A percentile compares a stretch with the other conserved stretches of the same genome.
phyloP scores from a whole-genome alignment of 2,329 filamentous ascomycete genomes.

The Colletotrichum sidae region DNA sequence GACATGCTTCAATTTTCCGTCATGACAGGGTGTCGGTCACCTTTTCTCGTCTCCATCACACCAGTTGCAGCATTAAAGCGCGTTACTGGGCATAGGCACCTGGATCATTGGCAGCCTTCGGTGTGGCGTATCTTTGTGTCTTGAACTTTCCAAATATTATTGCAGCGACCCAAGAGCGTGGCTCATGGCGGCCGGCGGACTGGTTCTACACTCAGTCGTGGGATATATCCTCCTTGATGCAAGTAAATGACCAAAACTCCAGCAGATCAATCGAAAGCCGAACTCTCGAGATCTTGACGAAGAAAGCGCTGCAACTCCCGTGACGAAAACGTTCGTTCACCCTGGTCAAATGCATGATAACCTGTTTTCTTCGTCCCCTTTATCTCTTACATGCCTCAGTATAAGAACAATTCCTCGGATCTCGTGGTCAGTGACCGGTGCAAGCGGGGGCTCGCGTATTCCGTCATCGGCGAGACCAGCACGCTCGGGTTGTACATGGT shows the following conservation, averaged over 20 bases:
- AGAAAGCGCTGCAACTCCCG: neutral
- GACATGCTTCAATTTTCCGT: neutral
- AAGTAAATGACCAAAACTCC: conserved; percentile 7
- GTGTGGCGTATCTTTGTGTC: too few relatives aligned
- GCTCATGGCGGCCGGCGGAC: neutral
- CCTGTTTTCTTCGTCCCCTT: neutral
- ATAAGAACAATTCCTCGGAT: conserved; percentile 55
- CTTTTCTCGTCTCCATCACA: too few relatives aligned
- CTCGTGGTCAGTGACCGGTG: conserved; percentile 52
- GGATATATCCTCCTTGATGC: conserved; percentile 34
- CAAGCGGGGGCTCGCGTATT: conserved; percentile 43
- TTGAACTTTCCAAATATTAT: conserved; percentile 9
- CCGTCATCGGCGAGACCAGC: conserved; percentile 54
- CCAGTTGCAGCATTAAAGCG: too few relatives aligned
- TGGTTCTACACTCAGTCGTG: neutral
- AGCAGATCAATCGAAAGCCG: neutral
- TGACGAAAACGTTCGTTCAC: neutral
- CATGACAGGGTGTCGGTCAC: too few relatives aligned
- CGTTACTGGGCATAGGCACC: too few relatives aligned
- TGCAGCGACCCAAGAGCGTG: neutral
- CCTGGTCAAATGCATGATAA: neutral
- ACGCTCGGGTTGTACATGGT: conserved; percentile 27
- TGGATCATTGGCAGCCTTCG: too few relatives aligned
- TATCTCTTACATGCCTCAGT: neutral
- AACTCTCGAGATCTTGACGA: neutral